Conservation (phyloP, 208 protist species). For the Leishmania lainsoni region DNA sequence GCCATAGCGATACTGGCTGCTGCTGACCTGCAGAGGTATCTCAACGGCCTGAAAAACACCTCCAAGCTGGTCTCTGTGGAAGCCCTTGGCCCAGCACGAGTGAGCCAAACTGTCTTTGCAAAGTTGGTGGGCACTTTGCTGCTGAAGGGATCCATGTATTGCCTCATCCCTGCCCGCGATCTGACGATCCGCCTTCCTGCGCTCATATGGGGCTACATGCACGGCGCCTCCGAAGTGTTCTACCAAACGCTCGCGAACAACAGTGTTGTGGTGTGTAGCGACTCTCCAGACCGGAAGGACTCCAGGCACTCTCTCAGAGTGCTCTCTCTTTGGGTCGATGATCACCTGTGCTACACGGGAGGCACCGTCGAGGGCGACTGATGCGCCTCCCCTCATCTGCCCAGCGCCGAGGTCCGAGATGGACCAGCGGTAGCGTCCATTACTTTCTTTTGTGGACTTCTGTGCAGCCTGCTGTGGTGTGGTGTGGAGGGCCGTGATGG, state of each 20-base stretch:
- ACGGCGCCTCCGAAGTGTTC: constrained; percentile 43
- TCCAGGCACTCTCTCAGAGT: background rate
- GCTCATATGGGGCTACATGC: constrained; percentile 37
- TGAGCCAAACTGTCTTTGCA: constrained; percentile 50
- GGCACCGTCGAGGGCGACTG: background rate
- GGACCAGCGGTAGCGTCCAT: background rate
- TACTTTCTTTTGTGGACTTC: background rate
- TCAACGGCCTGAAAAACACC: background rate
- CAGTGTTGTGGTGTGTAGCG: background rate
- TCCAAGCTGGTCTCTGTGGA: constrained; percentile 34
- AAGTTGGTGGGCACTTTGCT: constrained; percentile 28
- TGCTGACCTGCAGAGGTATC: background rate
- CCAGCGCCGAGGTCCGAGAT: background rate
- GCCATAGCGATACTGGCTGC: constrained; percentile 4
- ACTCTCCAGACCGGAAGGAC: background rate
- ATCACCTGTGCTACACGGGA: constrained; percentile 6
- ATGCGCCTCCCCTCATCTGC: too few relatives aligned
- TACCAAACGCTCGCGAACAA: constrained; percentile 9
- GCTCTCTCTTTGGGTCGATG: background rate
- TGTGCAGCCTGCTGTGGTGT: background rate
- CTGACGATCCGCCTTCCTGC: constrained; percentile 47
- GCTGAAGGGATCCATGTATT: constrained; percentile 22
- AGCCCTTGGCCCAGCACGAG: constrained; percentile 60
- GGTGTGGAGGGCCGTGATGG: background rate
- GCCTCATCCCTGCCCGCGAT: constrained; percentile 48